Conservation (phyloP, 805 yeast genomes). For the Wickerhamiella spandovensis region DNA sequence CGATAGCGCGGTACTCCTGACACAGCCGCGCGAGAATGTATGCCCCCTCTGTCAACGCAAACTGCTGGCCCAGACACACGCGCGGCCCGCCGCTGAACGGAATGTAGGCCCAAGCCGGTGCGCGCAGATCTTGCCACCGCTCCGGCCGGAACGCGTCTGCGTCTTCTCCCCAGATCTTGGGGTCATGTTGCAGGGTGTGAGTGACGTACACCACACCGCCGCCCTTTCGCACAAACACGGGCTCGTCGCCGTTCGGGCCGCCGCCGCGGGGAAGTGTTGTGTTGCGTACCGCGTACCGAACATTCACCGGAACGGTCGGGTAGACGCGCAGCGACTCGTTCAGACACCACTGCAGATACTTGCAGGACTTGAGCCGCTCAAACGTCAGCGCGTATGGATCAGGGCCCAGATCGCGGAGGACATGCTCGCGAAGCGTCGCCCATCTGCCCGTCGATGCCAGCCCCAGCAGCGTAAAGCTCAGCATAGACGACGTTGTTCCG, state of each 20-base stretch:
- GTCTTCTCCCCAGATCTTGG: constrained; percentile 28
- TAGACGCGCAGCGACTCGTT: constrained; percentile 33
- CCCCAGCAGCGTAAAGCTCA: constrained; percentile 29
- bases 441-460: constrained; percentile 22
- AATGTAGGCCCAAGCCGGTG: constrained; percentile 28
- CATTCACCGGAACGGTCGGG: constrained; percentile 34
- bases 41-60: constrained; percentile 35
- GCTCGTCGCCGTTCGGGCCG: constrained; percentile 24
- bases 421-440: constrained; percentile 19
- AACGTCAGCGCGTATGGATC: constrained; percentile 19
- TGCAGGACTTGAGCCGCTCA: constrained; percentile 30
- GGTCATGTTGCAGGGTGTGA: constrained; percentile 28
- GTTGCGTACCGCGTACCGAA: constrained; percentile 28
- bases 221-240: constrained; percentile 29
- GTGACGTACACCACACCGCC: constrained; percentile 24
- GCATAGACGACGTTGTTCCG: constrained; percentile 34
- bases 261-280: constrained; percentile 35
- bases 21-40: constrained; percentile 29
- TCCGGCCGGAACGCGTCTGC: constrained; percentile 29
- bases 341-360: constrained; percentile 29
- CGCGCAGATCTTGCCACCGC: constrained; percentile 24
- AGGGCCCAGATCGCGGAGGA: constrained; percentile 3
- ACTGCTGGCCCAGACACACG: constrained; percentile 36
- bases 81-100: constrained; percentile 39
- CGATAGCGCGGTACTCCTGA: constrained; percentile 17